Evolutionary conservation across 306 rosid species (phyloP).

Genomic region (Hippophae rhamnoides): DNA sequence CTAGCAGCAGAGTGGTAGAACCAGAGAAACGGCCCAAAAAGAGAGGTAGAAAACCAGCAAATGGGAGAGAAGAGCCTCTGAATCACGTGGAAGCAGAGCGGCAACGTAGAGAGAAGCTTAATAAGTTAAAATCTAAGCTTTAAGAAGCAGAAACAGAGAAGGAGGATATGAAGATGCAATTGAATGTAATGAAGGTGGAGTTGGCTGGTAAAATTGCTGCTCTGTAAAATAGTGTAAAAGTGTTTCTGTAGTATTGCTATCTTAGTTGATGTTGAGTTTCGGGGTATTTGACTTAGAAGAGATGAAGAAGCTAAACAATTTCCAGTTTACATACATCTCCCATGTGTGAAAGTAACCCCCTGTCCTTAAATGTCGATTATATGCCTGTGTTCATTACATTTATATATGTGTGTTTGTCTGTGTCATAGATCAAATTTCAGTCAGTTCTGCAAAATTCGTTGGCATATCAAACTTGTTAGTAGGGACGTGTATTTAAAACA

Average conservation of each 20-base stretch:
- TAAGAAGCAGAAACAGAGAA: slow-evolving; percentile 43
- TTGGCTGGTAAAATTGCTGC: slow-evolving; percentile 20
- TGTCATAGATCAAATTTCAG: too few relatives aligned
- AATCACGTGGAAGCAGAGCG: slow-evolving; percentile 94
- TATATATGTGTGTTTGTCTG: too few relatives aligned
- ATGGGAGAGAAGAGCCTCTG: slow-evolving; percentile 89
- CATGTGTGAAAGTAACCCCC: too few relatives aligned
- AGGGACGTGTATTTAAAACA: too few relatives aligned
- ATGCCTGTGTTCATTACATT: too few relatives aligned
- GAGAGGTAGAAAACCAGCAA: slow-evolving; percentile 86
- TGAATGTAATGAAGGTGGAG: slow-evolving; percentile 50
- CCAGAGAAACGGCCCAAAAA: slow-evolving; percentile 84
- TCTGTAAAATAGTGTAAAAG: slow-evolving; percentile 23
- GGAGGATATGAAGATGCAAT: slow-evolving; percentile 52
- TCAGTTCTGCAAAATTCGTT: too few relatives aligned
- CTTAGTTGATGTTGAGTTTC: slow-evolving; percentile 13
- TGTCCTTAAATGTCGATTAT: too few relatives aligned
- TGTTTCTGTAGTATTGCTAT: slow-evolving; percentile 1
- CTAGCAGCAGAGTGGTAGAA: slow-evolving; percentile 52
- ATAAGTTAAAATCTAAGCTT: slow-evolving; percentile 64
- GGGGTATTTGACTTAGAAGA: slow-evolving; percentile 6
- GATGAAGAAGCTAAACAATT: slow-evolving; percentile 26
- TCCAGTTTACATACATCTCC: neutral
- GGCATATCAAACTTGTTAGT: too few relatives aligned
- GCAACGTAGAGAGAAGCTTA: slow-evolving; percentile 85